Conservation (phyloP, 2,329 filamentous ascomycete species). For the Pseudocercospora pini-densiflorae region DNA sequence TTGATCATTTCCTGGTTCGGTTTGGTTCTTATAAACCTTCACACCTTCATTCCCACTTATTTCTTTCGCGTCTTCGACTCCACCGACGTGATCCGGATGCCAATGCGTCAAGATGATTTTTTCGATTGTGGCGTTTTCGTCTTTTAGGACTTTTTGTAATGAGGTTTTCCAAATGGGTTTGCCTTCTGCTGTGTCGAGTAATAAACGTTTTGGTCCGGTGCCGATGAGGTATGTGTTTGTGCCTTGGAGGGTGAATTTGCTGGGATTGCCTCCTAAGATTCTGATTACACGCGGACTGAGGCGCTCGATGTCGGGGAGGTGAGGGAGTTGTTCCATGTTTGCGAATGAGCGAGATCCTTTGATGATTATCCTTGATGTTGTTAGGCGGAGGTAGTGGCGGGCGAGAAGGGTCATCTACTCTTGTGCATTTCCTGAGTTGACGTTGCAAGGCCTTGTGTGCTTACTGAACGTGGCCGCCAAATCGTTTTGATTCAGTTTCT, state of each 20-base stretch:
- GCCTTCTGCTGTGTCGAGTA: slow-evolving; percentile 92
- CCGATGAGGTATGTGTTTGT: slow-evolving; percentile 97
- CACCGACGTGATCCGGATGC: slow-evolving; percentile 85
- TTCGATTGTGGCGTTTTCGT: slow-evolving; percentile 72
- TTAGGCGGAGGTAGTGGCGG: neutral
- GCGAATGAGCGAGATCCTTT: neutral
- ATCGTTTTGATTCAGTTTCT: neutral
- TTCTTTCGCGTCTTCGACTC: slow-evolving; percentile 67
- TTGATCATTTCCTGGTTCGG: slow-evolving; percentile 42
- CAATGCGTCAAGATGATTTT: slow-evolving; percentile 83
- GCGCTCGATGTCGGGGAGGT: slow-evolving; percentile 74
- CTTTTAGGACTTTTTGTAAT: slow-evolving; percentile 66
- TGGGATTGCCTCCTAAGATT: slow-evolving; percentile 87
- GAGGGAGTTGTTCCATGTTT: slow-evolving; percentile 50
- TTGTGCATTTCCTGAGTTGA: neutral
- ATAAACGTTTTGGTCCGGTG: slow-evolving; percentile 70
- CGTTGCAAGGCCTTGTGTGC: neutral
- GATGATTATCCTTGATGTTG: neutral
- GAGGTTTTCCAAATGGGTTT: slow-evolving; percentile 71
- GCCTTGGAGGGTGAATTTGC: slow-evolving; percentile 76
- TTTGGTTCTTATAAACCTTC: slow-evolving; percentile 33
- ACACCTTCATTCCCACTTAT: slow-evolving; percentile 15
- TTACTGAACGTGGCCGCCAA: neutral
- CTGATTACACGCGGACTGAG: slow-evolving; percentile 79
- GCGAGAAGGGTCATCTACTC: neutral